phyloP scores from a whole-genome alignment of 208 protist genomes.

The Wallacemonas collosoma region DNA sequence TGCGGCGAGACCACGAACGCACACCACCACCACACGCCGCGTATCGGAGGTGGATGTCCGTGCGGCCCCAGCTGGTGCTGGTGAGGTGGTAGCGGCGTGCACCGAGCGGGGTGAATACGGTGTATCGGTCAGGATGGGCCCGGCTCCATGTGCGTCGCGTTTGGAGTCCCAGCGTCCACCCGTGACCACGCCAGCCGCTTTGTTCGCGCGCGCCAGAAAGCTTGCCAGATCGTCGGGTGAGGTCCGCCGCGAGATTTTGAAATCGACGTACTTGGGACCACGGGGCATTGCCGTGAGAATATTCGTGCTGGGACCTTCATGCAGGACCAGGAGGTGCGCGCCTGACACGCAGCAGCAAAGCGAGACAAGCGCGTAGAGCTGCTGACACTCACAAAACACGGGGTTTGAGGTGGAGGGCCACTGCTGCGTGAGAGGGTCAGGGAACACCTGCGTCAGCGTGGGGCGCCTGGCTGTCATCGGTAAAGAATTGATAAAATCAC shows the following conservation, averaged over 20 bases:
- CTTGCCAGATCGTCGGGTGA: constrained; percentile 57
- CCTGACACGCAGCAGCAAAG: constrained; percentile 83
- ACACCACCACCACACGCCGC: constrained; percentile 74
- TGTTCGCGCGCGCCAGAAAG: constrained; percentile 68
- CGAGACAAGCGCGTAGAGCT: constrained; percentile 84
- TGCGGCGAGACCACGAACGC: constrained; percentile 57
- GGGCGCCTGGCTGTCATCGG: constrained; percentile 34
- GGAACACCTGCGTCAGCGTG: constrained; percentile 77
- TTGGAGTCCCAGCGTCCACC: constrained; percentile 9
- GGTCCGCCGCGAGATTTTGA: constrained; percentile 63
- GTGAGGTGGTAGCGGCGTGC: not conserved
- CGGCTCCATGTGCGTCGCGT: not conserved
- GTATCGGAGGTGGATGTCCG: constrained; percentile 14
- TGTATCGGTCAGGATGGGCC: not conserved
- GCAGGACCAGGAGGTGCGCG: constrained; percentile 80
- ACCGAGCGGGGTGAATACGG: constrained; percentile 11
- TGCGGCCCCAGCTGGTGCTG: not conserved
- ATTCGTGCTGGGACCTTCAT: constrained; percentile 57
- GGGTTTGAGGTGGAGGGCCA: constrained; percentile 80
- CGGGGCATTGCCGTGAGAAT: constrained; percentile 81
- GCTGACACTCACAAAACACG: constrained; percentile 77
- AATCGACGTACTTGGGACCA: constrained; percentile 81
- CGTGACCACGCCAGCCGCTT: constrained; percentile 26
- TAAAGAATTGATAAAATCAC: constrained; percentile 8
- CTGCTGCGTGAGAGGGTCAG: constrained; percentile 72